These are phyloP conservation scores for Colletotrichum falcatum DNA, from an alignment of 2,329 filamentous ascomycete genomes.

Conservation along the genomic window DNA sequence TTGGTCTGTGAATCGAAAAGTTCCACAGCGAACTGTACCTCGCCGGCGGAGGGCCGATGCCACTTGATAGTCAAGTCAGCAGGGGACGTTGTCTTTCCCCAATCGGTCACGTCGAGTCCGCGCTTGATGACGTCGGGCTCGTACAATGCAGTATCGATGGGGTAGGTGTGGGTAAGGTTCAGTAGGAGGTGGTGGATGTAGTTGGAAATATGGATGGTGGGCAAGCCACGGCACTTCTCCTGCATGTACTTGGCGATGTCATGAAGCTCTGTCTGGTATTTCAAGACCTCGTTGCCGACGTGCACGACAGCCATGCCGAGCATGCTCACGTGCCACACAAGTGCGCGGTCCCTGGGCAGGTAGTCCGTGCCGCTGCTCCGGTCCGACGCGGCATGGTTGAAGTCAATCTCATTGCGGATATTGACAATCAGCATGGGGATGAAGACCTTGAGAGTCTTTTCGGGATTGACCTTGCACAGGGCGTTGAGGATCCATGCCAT, in stretches of 20 bases:
- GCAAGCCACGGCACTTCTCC: conserved; percentile 90
- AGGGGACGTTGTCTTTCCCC: conserved; percentile 83
- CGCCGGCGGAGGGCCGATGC: conserved; percentile 85
- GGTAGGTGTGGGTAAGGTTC: conserved; percentile 94
- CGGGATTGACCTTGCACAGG: conserved; percentile 93
- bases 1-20: conserved; percentile 88
- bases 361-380: conserved; percentile 94
- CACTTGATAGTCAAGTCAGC: conserved; percentile 86
- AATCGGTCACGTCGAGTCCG: conserved; percentile 82
- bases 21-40: conserved; percentile 89
- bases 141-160: conserved; percentile 88
- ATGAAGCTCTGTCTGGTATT: conserved; percentile 89
- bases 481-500: conserved; percentile 99
- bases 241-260: conserved; percentile 97
- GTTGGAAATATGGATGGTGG: conserved; percentile 96
- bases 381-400: conserved; percentile 95
- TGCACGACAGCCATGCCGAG: conserved; percentile 98
- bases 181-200: conserved; percentile 96
- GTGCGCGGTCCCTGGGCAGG: conserved; percentile 87
- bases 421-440: conserved; percentile 90
- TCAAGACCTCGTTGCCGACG: conserved; percentile 88
- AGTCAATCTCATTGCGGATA: conserved; percentile 96
- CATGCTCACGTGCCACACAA: conserved; percentile 98
- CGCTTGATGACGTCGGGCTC: conserved; percentile 79
- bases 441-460: conserved; percentile 91